Conservation (phyloP, 2,329 filamentous ascomycete species). For the Trichophyton equinum region DNA sequence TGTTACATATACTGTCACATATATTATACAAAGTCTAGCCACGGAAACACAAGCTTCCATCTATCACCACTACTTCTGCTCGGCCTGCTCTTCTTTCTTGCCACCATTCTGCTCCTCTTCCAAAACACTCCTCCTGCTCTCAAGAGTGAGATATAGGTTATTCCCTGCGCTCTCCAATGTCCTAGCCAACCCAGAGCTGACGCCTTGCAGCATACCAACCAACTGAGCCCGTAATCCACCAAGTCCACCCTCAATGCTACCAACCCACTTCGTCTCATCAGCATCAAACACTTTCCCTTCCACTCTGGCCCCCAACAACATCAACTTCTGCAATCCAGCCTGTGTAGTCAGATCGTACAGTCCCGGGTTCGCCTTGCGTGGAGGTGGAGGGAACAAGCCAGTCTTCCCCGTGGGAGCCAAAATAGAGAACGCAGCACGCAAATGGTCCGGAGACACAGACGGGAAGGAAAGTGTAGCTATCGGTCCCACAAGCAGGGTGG, state of each 20-base stretch:
- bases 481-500: slow-evolving; percentile 68
- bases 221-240: slow-evolving; percentile 71
- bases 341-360: slow-evolving; percentile 74
- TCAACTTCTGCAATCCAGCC: slow-evolving; percentile 69
- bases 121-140: slow-evolving; percentile 66
- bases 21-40: slow-evolving; percentile 3
- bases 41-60: not conserved
- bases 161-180: slow-evolving; percentile 69
- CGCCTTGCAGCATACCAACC: slow-evolving; percentile 64
- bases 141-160: slow-evolving; percentile 77
- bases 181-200: slow-evolving; percentile 63
- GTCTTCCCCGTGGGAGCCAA: slow-evolving; percentile 52
- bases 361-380: slow-evolving; percentile 59
- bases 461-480: slow-evolving; percentile 71
- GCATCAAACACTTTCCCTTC: slow-evolving; percentile 76
- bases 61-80: slow-evolving; percentile 17
- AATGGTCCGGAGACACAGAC: slow-evolving; percentile 65
- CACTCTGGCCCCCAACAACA: slow-evolving; percentile 73
- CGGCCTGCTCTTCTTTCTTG: slow-evolving; percentile 51
- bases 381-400: slow-evolving; percentile 64
- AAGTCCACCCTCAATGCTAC: slow-evolving; percentile 68
- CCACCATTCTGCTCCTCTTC: slow-evolving; percentile 51
- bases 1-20: slow-evolving; percentile 9
- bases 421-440: slow-evolving; percentile 68
- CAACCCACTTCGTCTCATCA: slow-evolving; percentile 56